Evolutionary conservation across 139 green algal species (phyloP).

Genomic region (Micractinium conductrix): DNA sequence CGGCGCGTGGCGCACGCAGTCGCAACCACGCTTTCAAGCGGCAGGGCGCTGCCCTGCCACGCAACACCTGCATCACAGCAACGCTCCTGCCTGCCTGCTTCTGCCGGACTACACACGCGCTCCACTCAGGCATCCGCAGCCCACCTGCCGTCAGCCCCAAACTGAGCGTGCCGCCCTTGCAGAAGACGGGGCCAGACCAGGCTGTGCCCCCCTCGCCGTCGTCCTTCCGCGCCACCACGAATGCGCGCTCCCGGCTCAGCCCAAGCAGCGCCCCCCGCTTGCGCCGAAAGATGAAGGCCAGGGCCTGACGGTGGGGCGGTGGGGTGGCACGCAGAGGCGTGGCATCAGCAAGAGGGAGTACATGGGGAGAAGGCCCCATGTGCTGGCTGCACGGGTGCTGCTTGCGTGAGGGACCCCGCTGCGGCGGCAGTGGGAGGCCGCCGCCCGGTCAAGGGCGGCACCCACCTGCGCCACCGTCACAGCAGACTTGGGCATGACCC

Average conservation of each 20-base stretch:
- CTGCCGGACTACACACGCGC: not conserved
- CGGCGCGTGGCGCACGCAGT: too few relatives aligned
- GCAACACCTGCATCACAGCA: not conserved
- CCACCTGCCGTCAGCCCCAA: not conserved
- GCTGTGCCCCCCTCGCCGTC: not conserved
- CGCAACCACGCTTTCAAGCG: too few relatives aligned
- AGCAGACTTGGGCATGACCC: not conserved
- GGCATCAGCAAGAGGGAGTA: too few relatives aligned
- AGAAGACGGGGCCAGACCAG: not conserved
- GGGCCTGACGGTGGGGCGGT: not conserved
- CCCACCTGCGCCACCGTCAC: not conserved
- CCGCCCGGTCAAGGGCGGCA: not conserved
- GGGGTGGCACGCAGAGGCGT: not conserved
- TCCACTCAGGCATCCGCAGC: not conserved
- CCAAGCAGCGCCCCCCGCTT: not conserved
- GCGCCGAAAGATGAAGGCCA: conserved; percentile 1
- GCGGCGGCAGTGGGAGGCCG: not conserved
- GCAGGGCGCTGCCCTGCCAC: not conserved
- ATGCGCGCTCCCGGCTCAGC: not conserved
- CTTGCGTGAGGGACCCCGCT: too few relatives aligned
- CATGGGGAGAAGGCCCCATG: too few relatives aligned
- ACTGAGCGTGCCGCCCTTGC: not conserved
- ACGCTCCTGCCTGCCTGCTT: not conserved
- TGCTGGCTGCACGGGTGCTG: too few relatives aligned
- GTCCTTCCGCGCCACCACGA: not conserved